phyloP scores from a whole-genome alignment of 495 filamentous ascomycete genomes.

The Hapsidospora chrysogenum region DNA sequence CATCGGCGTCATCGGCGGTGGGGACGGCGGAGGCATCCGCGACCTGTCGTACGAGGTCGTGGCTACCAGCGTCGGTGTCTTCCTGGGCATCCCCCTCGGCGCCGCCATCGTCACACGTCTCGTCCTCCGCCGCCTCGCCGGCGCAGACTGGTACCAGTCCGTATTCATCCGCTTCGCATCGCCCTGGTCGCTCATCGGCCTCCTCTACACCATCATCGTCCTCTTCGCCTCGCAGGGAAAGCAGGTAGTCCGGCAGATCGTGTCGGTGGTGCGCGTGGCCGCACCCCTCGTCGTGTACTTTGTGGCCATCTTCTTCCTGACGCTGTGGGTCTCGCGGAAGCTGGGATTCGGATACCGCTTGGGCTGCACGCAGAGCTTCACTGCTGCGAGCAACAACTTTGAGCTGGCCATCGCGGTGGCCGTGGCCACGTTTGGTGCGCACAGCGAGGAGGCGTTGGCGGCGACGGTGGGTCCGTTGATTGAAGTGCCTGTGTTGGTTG shows the following conservation, averaged over 20 bases:
- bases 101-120: conserved; percentile 66
- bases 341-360: conserved; percentile 62
- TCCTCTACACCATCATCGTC: conserved; percentile 74
- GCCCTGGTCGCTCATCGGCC: conserved; percentile 67
- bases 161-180: conserved; percentile 51
- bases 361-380: conserved; percentile 72
- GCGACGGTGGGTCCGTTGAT: conserved; percentile 81
- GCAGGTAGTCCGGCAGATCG: conserved; percentile 70
- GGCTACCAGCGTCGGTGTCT: conserved; percentile 65
- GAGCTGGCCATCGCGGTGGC: conserved; percentile 89
- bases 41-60: conserved; percentile 52
- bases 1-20: conserved; percentile 47
- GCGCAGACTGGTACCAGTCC: conserved; percentile 44
- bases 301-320: conserved; percentile 50
- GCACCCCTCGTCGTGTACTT: conserved; percentile 76
- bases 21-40: conserved; percentile 11
- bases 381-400: conserved; percentile 91
- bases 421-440: conserved; percentile 64
- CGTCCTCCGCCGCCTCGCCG: conserved; percentile 32
- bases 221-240: conserved; percentile 70
- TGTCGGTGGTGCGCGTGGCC: conserved; percentile 62
- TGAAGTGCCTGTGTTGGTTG: conserved; percentile 75
- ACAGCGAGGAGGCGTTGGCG: conserved; percentile 76
- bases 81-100: conserved; percentile 70
- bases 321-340: conserved; percentile 36